These are phyloP conservation scores for Cucumis hystrix DNA, from an alignment of 306 rosid species.

Conservation along the genomic window DNA sequence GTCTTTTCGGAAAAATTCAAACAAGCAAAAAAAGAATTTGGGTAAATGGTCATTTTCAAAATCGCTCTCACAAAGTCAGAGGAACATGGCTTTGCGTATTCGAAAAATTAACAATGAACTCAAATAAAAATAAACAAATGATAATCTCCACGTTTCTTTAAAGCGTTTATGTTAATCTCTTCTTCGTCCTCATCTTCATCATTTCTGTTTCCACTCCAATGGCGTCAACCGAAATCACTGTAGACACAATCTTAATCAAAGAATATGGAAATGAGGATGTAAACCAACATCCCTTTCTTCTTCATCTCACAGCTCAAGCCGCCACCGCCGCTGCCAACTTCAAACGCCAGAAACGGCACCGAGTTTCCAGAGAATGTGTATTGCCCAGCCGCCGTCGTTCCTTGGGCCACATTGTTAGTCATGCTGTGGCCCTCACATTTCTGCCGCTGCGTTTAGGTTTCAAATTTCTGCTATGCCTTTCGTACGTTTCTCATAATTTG, in stretches of 20 bases:
- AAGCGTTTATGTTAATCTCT: neutral
- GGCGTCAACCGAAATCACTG: neutral
- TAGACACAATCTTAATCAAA: neutral
- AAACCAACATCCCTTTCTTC: neutral
- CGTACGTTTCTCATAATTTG: conserved; percentile 27
- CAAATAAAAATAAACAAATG: neutral
- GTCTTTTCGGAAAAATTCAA: no score
- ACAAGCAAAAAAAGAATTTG: no score
- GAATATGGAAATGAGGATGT: neutral
- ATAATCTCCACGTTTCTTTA: neutral
- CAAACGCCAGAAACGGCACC: conserved; percentile 49
- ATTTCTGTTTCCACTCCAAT: neutral
- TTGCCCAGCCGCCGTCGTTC: conserved; percentile 20
- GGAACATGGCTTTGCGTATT: neutral
- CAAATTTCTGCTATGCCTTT: conserved; percentile 58
- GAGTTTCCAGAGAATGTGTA: conserved; percentile 41
- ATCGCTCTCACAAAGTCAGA: neutral
- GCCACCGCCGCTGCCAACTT: neutral
- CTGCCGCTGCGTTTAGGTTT: conserved; percentile 46
- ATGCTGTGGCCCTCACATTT: conserved; percentile 51
- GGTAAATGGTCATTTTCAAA: no score
- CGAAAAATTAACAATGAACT: no score
- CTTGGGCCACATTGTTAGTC: conserved; percentile 26
- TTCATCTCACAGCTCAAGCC: neutral
- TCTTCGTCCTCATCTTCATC: neutral